Base-by-base conservation (phyloP, 2,329 filamentous ascomycete genomes). In the Ophiosphaerella narmari region DNA sequence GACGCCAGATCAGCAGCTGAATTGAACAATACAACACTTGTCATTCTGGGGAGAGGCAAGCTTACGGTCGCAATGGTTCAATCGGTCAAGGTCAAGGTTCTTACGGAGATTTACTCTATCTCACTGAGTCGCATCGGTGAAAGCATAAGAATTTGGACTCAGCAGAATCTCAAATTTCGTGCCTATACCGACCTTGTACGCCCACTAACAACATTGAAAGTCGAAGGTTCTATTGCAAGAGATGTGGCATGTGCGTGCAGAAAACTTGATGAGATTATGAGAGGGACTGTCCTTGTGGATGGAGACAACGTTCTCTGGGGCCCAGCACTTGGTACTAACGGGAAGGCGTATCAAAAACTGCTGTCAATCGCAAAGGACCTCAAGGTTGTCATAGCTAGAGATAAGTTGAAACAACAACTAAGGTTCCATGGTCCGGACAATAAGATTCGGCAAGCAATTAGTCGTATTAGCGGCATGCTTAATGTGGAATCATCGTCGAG, bases 161-260 rank as follows among this genome's bases (percentile, higher is more conserved):
- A 52, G 6, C 50, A 70, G 4, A 60, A 71, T 47, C 9, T 73
- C 14, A 48, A 39, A 24, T 64, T 72, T 41, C 62, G 61, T 18
- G 46, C 49, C 1, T 74, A 72, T 41, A 39, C 39, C 3, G 60
- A 65, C 29, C 42, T 59, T 7, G 16, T 45, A 2, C 54, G 65
- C 18, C 65, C 62, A 34, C 71, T 72, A 39, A 63, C 61, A 4
- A 62, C 68, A 5, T 46, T 79, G 29, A 75, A 73, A 46, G 50
- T 79, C 14, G 75, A 77, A 52, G 73, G 76, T 0, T 63, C 71
- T 4, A 47, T 57, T 18, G 52, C 54, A 5, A 60, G 65, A 38
- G 50, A 56, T 1, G 67, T 78, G 5, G 65, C 62, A 1, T 48
- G 52, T 7, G 73, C 74, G 2, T 74, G 73, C 33, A 55, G 60